Base-by-base conservation (phyloP, 768 basidiomycete species). In the Tremella yokohamensis region DNA sequence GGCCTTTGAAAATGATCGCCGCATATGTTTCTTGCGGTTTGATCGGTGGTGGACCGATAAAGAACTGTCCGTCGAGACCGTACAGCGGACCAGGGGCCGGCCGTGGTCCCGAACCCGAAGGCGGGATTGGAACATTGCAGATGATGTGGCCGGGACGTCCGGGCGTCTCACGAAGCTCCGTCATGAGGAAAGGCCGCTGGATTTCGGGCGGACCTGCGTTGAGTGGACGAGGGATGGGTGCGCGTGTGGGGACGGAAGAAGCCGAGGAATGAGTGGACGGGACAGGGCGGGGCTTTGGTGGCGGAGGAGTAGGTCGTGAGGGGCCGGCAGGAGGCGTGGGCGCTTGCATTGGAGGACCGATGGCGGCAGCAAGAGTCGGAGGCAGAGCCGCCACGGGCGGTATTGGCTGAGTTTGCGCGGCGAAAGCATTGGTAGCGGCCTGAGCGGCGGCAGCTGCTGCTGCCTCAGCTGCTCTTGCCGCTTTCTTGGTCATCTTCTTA, bases 11-110 rank as follows among this genome's bases (percentile, higher is more conserved):
- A 65, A 93, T 94, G 54, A 97, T 82, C 60, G 90, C 88, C 8
- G 91, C 88, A 78, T 94, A 93, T 8, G 94, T 94, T 55, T 87
- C 83, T 8, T 85, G 84, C 12, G 93, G 94, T 77, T 93, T 93
- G 26, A 88, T 85, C 20, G 89, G 87, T 80, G 70, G 69, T 0
- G 75, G 75, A 26, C 75, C 75, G 48, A 76, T 76, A 56, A 76
- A 76, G 11, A 66, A 61, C 47, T 70, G 58, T 9, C 75, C 75
- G 53, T 76, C 75, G 8, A 74, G 58, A 42, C 75, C 75, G 19
- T 73, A 59, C 1, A 74, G 54, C 2, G 75, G 70, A n/a, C 67
- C 71, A 22, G 71, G 73, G 6, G 71, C 65, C 15, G 69, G 69
- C 40, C 73, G 61, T 1, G 73, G 71, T 24, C 71, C 71, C 39